Conservation (phyloP, 2,329 filamentous ascomycete species). For the Celoporthe dispersa region DNA sequence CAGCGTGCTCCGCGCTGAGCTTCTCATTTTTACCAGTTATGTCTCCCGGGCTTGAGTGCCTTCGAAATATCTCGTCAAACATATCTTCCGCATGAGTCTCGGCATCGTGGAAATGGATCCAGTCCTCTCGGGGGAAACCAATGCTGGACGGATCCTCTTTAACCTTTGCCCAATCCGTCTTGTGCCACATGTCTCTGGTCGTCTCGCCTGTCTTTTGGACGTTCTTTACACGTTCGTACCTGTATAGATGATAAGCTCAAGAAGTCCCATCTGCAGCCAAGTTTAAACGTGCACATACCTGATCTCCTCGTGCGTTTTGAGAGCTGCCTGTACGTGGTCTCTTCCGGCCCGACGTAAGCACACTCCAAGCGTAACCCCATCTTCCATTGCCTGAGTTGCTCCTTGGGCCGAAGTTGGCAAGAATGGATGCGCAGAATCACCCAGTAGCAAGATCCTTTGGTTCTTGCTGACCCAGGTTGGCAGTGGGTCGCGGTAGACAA, state of each 20-base stretch:
- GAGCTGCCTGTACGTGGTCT: conserved; percentile 43
- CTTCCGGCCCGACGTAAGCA: conserved; percentile 45
- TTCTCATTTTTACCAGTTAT: neutral
- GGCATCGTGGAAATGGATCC: conserved; percentile 57
- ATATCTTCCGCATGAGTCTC: conserved; percentile 48
- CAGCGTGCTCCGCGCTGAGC: conserved; percentile 5
- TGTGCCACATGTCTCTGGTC: conserved; percentile 59
- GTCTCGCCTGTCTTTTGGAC: conserved; percentile 57
- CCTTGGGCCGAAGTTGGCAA: conserved; percentile 54
- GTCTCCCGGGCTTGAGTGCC: conserved; percentile 30
- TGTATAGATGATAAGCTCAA: neutral
- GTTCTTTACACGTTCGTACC: conserved; percentile 51
- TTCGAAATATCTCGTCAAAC: conserved; percentile 41
- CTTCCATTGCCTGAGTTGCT: conserved; percentile 56
- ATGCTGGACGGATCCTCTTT: conserved; percentile 52
- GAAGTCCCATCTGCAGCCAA: too few species aligned
- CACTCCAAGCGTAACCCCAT: conserved; percentile 53
- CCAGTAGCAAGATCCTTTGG: conserved; percentile 50
- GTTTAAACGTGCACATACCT: conserved; percentile 33
- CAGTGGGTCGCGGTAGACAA: conserved; percentile 54
- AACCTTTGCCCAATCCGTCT: conserved; percentile 55
- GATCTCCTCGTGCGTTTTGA: conserved; percentile 50
- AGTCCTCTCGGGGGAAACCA: conserved; percentile 54
- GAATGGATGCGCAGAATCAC: conserved; percentile 56
- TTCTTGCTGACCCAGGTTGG: conserved; percentile 53